Evolutionary conservation across 1,284 basidiomycete genomes (phyloP), one percentile per base, ranked within the genome.

Genomic region (Moesziomyces antarcticus): DNA sequence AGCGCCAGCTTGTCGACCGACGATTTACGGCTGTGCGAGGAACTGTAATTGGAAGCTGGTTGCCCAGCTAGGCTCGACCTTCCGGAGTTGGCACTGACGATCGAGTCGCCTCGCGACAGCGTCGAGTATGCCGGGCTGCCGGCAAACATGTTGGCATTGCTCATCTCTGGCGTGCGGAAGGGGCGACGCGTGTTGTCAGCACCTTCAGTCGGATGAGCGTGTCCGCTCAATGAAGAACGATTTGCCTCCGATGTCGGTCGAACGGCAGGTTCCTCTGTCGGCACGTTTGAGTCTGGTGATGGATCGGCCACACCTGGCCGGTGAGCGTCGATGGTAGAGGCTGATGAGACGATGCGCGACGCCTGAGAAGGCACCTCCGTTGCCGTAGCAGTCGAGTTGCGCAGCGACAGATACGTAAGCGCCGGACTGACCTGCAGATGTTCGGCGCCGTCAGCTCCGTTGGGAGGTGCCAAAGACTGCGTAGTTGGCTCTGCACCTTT

Each of bases 1-100:
- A 52, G 50, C 6, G 68, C 62, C 22, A 71, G 68, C 48, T 50
- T 61, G 51, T 71, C 68, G 22, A 60, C 64, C 3, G 70, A 73
- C 2, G 56, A 46, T 40, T 73, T 73, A 25, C 70, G 70, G 35
- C 56, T 57, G 51, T 73, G 70, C 7, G 37, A 21, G 5, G 18
- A 37, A 44, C 57, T 50, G n/a, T 52, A 46, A n/a, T 59, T 50
- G 16, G 59, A 44, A 35, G 50, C 60, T 21, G 66, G 56, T 7
- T 50, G 50, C 3, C 48, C 59, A 2, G 56, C 47, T 22, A 56
- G 20, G 42, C 61, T 70, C n/a, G 67, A 64, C 5, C 57, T 37
- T 20, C 56, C 49, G 3, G 67, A 63, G 21, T 30, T 22, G 14
- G 52, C 50, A 40, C 56, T 56, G 41, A 56, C 43, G 37, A 60